phyloP scores from a whole-genome alignment of 2,329 filamentous ascomycete genomes.

The Ascosphaera acerosa region DNA sequence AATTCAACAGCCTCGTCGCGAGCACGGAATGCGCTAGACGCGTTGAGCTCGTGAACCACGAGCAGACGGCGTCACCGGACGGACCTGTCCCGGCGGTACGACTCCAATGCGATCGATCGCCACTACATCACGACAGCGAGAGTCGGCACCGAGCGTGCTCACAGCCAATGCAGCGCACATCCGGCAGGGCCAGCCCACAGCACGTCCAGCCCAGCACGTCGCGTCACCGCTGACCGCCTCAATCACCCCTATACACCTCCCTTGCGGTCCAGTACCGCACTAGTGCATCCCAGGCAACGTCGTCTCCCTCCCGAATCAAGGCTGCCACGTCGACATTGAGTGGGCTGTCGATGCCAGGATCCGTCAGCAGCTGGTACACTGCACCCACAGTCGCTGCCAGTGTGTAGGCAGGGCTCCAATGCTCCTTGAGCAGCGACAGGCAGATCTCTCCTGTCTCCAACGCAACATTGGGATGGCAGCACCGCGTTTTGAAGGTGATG shows the following conservation, averaged over 20 bases:
- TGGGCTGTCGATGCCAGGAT: conserved; percentile 22
- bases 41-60: conserved; percentile 37
- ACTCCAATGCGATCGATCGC: no score
- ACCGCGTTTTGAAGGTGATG: conserved; percentile 57
- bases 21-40: conserved; percentile 43
- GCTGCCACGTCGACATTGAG: conserved; percentile 25
- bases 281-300: conserved; percentile 20
- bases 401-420: conserved; percentile 72
- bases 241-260: conserved; percentile 22
- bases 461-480: conserved; percentile 62
- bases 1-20: no score
- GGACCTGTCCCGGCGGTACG: no score
- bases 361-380: conserved; percentile 22
- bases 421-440: conserved; percentile 52
- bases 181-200: no score
- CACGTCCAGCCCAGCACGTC: no score
- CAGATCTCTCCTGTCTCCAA: conserved; percentile 71
- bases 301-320: conserved; percentile 20
- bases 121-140: no score
- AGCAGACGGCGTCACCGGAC: no score
- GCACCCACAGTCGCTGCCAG: conserved; percentile 27
- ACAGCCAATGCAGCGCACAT: no score
- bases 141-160: no score
- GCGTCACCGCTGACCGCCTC: no score
- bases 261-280: conserved; percentile 23